Evolutionary conservation across 345 rosid species (phyloP), one percentile per base, ranked within the genome.

Genomic region (Iberis pinnata): DNA sequence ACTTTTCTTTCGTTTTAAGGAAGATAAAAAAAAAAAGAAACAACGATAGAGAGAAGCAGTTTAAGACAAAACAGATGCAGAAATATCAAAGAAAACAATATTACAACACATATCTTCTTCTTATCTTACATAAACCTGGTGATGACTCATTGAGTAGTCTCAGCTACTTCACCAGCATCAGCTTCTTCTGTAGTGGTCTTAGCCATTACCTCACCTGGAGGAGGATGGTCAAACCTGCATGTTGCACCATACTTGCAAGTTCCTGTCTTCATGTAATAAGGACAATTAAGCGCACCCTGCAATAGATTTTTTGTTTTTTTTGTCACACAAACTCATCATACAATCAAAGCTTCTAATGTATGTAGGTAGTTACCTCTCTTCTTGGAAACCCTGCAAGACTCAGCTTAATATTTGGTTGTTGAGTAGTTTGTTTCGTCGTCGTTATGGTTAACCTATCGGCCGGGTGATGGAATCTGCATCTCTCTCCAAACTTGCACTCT

Each of bases 221-320:
- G 85, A 18, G 98, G 98, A 72, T 90, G 98, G 66, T 90, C 98
- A 63, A 87, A 90, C 76, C 73, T 87, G 70, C 98, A 90, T 1
- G 80, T 67, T 41, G 78, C 82, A 25, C 94, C 95, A 45, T 70
- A 84, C 66, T 80, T 90, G 86, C 98, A 87, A 6, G 84, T 69
- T 38, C 96, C 92, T 31, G 96, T 90, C 76, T 80, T 87, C 98
- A 90, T 78, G 68, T 90, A 90, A 56, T 87, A 90, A 5, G 98
- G 95, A 58, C 98, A 90, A 37, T 76, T 79, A 51, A 72, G 64
- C 4, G 77, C 69, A 41, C 86, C 96, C 96, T 90, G 78, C 60
- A 61, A 58, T 52, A 52, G 41, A 25, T 37, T 68, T 49, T 24
- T 31, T 49, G 2, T 36, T 38, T 20, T 24, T 52, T 72, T 47